Conservation (phyloP, 352 stramenopile species). For the Pythium dissimile region DNA sequence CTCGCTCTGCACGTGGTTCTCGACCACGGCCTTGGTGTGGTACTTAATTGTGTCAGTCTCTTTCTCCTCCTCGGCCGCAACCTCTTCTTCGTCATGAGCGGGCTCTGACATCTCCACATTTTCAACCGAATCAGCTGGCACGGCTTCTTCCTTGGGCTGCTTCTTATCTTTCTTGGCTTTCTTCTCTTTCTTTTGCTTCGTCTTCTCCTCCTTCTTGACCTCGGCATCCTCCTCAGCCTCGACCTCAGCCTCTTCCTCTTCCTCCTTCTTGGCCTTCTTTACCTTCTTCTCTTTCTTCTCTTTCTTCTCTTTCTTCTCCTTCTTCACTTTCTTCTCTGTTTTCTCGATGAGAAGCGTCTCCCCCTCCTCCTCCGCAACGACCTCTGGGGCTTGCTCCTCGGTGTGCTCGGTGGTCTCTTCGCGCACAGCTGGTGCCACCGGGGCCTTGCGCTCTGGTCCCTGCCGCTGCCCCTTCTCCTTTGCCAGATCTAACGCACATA, state of each 20-base stretch:
- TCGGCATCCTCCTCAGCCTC: slow-evolving; percentile 26
- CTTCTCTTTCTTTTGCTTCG: slow-evolving; percentile 13
- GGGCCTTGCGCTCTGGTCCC: neutral
- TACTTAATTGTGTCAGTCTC: slow-evolving; percentile 26
- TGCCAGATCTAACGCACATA: slow-evolving; percentile 48
- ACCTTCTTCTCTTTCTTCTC: slow-evolving; percentile 29
- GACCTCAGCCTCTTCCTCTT: slow-evolving; percentile 14
- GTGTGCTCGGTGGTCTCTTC: slow-evolving; percentile 13
- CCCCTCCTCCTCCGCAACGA: too few relatives aligned
- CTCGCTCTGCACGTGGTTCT: slow-evolving; percentile 63
- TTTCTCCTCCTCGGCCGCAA: slow-evolving; percentile 14
- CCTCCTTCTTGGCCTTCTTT: slow-evolving; percentile 17
- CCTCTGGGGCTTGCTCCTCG: slow-evolving; percentile 15
- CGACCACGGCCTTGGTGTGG: slow-evolving; percentile 19
- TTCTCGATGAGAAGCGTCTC: too few relatives aligned
- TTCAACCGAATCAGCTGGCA: neutral
- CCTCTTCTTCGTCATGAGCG: neutral
- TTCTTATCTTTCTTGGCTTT: slow-evolving; percentile 29
- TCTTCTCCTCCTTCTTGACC: slow-evolving; percentile 5
- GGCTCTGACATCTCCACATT: neutral
- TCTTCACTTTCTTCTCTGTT: slow-evolving; percentile 12
- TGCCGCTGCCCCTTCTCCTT: slow-evolving; percentile 51
- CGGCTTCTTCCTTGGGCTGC: slow-evolving; percentile 26
- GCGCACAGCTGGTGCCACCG: slow-evolving; percentile 19
- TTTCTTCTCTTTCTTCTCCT: slow-evolving; percentile 18